Percentiles rank a stretch among this genome's conserved stretches.
Conservation (phyloP, 208 protist species). For the Trypanosoma cruzi region DNA sequence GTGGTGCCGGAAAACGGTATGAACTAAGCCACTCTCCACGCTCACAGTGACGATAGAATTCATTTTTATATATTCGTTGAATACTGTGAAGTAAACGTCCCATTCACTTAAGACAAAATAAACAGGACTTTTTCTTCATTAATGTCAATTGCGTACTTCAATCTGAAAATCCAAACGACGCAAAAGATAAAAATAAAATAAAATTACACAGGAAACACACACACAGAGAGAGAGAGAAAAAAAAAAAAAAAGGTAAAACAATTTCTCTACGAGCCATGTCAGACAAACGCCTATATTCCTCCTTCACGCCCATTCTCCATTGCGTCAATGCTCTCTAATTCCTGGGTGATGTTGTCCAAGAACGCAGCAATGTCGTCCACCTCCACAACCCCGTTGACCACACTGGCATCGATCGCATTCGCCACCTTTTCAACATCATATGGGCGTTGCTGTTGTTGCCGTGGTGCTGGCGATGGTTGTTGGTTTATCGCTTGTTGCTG, state of each 20-base stretch:
- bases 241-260: conserved; percentile 16
- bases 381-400: conserved; percentile 10
- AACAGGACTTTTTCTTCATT: neutral
- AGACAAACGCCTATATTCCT: conserved; percentile 15
- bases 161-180: neutral
- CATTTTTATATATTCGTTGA: too few species aligned
- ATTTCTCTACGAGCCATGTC: neutral
- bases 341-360: conserved; percentile 75
- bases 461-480: too few species aligned
- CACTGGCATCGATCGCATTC: conserved; percentile 4
- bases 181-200: conserved; percentile 1
- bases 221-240: conserved; percentile 2
- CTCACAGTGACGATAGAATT: too few species aligned
- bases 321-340: conserved; percentile 63
- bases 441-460: neutral
- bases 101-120: neutral
- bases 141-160: neutral
- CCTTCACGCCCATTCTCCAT: conserved; percentile 20
- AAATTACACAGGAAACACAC: neutral
- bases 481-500: too few species aligned
- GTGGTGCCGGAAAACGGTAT: too few species aligned
- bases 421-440: neutral
- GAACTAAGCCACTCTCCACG: too few species aligned
- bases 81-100: too few species aligned
- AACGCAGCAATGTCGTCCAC: conserved; percentile 50